These are phyloP conservation scores for Picochlorum sp. DNA, from an alignment of 139 green algal genomes.

Conservation along the genomic window DNA sequence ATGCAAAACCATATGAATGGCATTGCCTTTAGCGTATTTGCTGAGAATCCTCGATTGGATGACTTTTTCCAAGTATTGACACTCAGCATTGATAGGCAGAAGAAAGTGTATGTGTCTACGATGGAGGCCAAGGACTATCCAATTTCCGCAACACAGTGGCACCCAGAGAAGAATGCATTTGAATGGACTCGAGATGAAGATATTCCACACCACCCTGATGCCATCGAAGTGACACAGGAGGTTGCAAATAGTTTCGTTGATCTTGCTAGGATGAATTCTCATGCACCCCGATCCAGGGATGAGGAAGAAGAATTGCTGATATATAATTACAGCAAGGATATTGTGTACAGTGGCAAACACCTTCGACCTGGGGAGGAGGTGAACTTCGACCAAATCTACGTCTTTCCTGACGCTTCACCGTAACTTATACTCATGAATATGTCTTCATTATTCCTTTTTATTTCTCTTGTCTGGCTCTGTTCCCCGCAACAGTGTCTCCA, in stretches of 20 bases:
- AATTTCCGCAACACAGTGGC: constrained; percentile 62
- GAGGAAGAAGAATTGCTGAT: constrained; percentile 66
- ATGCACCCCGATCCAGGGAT: constrained; percentile 28
- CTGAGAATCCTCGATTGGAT: constrained; percentile 43
- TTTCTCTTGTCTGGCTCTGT: too few species aligned
- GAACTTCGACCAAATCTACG: constrained; percentile 66
- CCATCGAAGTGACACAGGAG: constrained; percentile 31
- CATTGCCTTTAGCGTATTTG: constrained; percentile 46
- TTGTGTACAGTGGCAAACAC: constrained; percentile 14
- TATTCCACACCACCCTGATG: constrained; percentile 57
- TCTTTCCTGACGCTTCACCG: constrained; percentile 38
- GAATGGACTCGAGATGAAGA: constrained; percentile 58
- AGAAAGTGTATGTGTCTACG: constrained; percentile 58
- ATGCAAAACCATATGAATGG: constrained; percentile 77
- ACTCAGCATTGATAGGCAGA: constrained; percentile 46
- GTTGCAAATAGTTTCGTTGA: constrained; percentile 67
- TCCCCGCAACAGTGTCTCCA: too few species aligned
- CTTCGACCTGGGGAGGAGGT: constrained; percentile 41
- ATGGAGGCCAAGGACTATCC: constrained; percentile 58
- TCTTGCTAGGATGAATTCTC: constrained; percentile 57
- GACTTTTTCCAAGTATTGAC: constrained; percentile 64
- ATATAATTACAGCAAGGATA: constrained; percentile 53
- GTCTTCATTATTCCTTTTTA: neutral
- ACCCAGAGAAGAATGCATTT: constrained; percentile 81
- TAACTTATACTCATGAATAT: neutral